phyloP scores from a whole-genome alignment of 2,329 filamentous ascomycete genomes.

The Fusarium ramigenum region DNA sequence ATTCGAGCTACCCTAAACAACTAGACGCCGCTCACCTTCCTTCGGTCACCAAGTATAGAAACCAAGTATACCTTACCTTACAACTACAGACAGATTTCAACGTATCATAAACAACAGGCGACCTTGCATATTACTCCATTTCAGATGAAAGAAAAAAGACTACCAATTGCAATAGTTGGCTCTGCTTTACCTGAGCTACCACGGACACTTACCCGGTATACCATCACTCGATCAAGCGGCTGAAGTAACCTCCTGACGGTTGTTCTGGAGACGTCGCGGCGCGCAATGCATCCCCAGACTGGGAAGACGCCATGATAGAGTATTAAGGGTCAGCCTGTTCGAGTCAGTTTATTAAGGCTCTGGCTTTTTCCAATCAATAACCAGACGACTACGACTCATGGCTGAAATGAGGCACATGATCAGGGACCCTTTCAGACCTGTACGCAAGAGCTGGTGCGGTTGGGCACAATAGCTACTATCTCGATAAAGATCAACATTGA shows the following conservation, averaged over 20 bases:
- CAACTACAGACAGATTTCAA: not conserved
- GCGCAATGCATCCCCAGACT: constrained; percentile 34
- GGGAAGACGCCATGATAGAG: constrained; percentile 11
- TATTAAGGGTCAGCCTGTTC: constrained; percentile 5
- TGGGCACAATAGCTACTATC: constrained; percentile 18
- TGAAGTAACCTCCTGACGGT: constrained; percentile 12
- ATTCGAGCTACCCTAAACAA: not conserved
- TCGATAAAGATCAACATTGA: constrained; percentile 32
- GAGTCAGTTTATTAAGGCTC: constrained; percentile 25
- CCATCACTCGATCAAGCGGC: not conserved
- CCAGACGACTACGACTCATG: constrained; percentile 15
- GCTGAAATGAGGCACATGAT: constrained; percentile 19
- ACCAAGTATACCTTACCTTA: not conserved
- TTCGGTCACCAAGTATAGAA: not conserved
- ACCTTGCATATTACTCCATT: not conserved
- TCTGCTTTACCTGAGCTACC: not conserved
- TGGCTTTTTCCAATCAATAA: not conserved
- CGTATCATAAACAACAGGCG: not conserved
- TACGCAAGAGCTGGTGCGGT: constrained; percentile 13
- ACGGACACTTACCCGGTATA: not conserved
- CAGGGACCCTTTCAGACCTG: constrained; percentile 4
- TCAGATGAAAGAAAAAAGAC: not conserved
- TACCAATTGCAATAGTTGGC: not conserved
- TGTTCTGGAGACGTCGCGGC: constrained; percentile 32
- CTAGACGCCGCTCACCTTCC: not conserved